Conservation (phyloP, 2,329 filamentous ascomycete species). For the Cercospora janseana region DNA sequence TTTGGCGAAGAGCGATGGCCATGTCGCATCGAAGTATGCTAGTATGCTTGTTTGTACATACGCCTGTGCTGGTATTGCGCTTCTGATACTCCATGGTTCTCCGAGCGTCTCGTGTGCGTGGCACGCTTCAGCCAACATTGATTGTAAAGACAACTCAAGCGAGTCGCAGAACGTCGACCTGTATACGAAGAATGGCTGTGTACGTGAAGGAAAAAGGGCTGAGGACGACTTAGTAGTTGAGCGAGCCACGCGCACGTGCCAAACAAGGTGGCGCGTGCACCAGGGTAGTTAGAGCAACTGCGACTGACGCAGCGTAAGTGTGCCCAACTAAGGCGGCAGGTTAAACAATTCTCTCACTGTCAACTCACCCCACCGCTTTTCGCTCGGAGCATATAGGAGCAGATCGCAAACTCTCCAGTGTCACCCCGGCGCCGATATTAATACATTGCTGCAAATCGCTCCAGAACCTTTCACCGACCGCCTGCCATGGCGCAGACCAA, state of each 20-base stretch:
- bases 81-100: no score
- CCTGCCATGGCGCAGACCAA: constrained; percentile 36
- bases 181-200: no score
- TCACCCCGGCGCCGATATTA: background rate
- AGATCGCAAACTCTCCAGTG: background rate
- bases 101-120: no score
- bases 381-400: background rate
- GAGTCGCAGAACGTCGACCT: no score
- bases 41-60: no score
- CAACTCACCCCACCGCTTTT: background rate
- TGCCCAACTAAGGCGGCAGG: constrained; percentile 6
- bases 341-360: background rate
- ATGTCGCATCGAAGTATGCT: no score
- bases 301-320: constrained; percentile 6
- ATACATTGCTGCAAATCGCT: constrained; percentile 1
- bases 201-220: no score
- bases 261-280: constrained; percentile 5
- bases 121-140: no score
- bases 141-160: no score
- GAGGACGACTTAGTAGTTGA: no score
- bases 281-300: constrained; percentile 6
- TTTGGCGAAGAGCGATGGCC: no score
- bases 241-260: constrained; percentile 10
- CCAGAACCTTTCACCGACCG: constrained; percentile 16
- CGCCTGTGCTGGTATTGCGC: no score